Conservation (phyloP, 2,329 filamentous ascomycete species). For the Aureobasidium zeae region DNA sequence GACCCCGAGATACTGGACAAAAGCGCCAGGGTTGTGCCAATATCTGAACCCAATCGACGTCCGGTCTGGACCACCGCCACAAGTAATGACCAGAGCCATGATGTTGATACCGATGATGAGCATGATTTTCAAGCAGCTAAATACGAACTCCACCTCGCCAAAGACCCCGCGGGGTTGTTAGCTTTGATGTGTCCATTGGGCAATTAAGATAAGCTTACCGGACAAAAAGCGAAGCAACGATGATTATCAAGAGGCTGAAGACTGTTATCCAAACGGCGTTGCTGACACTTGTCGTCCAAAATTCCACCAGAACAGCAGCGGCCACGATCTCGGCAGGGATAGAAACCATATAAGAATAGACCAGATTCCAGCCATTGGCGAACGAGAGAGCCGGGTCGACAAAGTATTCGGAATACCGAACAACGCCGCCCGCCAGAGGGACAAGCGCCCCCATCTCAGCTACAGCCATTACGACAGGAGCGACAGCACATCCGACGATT, state of each 20-base stretch:
- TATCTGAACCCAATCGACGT: slow-evolving; percentile 19
- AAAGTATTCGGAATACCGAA: slow-evolving; percentile 65
- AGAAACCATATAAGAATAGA: slow-evolving; percentile 47
- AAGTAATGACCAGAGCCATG: slow-evolving; percentile 20
- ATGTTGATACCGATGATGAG: slow-evolving; percentile 20
- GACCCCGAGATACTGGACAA: slow-evolving; percentile 18
- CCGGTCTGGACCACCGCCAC: slow-evolving; percentile 18
- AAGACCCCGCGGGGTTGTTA: too few species aligned
- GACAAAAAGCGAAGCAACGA: slow-evolving; percentile 52
- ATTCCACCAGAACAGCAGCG: slow-evolving; percentile 15
- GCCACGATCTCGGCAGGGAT: slow-evolving; percentile 17
- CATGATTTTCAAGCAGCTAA: slow-evolving; percentile 20
- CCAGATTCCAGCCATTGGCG: slow-evolving; percentile 75
- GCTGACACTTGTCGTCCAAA: slow-evolving; percentile 21
- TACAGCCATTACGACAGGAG: slow-evolving; percentile 45
- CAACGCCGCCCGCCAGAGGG: slow-evolving; percentile 67
- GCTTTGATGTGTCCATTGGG: too few species aligned
- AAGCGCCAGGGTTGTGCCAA: slow-evolving; percentile 19
- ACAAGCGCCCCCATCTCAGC: slow-evolving; percentile 65
- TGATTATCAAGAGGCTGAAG: slow-evolving; percentile 47
- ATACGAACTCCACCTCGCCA: slow-evolving; percentile 20
- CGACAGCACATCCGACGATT: background rate
- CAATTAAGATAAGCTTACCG: too few species aligned
- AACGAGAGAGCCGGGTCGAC: slow-evolving; percentile 65
- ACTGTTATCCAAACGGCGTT: slow-evolving; percentile 48